A percentile compares a stretch with the other conserved stretches of the same genome.
These are phyloP conservation scores for Cardamine resedifolia DNA, from an alignment of 345 rosid species.

Conservation along the genomic window DNA sequence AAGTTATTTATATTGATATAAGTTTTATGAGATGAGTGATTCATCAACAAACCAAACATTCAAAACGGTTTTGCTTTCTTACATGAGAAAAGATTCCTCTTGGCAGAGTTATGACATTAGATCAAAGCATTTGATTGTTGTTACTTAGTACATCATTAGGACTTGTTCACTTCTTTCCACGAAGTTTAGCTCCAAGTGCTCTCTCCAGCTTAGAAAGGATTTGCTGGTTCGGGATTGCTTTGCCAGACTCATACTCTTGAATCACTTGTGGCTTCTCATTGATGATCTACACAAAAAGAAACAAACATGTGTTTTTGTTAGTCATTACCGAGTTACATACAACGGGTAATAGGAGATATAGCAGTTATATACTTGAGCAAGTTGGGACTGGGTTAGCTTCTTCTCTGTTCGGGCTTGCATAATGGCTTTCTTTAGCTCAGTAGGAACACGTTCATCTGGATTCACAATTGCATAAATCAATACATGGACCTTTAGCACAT, in stretches of 20 bases:
- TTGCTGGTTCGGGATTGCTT: slow-evolving; percentile 97
- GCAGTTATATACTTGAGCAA: slow-evolving; percentile 64
- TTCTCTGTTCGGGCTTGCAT: slow-evolving; percentile 89
- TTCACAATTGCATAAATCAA: background rate
- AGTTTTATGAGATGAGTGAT: slow-evolving; percentile 9
- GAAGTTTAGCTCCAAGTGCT: slow-evolving; percentile 84
- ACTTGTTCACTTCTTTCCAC: slow-evolving; percentile 76
- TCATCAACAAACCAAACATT: slow-evolving; percentile 24
- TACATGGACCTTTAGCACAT: background rate
- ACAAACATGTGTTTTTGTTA: background rate
- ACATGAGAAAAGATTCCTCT: slow-evolving; percentile 22
- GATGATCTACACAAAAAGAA: slow-evolving; percentile 53
- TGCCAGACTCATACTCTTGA: slow-evolving; percentile 96
- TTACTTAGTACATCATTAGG: slow-evolving; percentile 6
- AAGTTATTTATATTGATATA: slow-evolving; percentile 24
- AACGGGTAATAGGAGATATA: background rate
- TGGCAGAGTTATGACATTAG: slow-evolving; percentile 4
- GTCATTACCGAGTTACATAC: background rate
- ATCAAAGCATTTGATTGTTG: slow-evolving; percentile 19
- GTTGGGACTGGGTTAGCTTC: slow-evolving; percentile 91
- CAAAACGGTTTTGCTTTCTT: slow-evolving; percentile 28
- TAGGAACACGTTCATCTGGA: slow-evolving; percentile 87
- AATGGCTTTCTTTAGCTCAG: slow-evolving; percentile 88
- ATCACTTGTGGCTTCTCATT: slow-evolving; percentile 95
- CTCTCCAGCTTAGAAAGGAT: slow-evolving; percentile 84